Base-by-base conservation (phyloP, 1,284 basidiomycete genomes). In the Farysia itapuensis region DNA sequence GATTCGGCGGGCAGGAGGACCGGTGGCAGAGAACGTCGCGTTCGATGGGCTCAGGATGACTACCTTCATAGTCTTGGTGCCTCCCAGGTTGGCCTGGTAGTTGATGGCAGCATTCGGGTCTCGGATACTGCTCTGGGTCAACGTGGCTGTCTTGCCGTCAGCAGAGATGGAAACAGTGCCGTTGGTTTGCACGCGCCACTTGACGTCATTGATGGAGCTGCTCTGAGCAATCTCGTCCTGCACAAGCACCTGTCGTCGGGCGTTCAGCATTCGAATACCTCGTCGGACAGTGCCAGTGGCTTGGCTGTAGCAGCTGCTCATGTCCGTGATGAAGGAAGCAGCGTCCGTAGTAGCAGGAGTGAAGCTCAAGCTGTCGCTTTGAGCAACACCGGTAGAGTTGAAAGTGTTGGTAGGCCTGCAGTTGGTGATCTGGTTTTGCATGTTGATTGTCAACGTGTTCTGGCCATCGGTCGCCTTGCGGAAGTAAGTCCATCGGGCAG, bases 131-230 rank as follows among this genome's bases (percentile, higher is more conserved):
- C 83, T 79, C 45, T 89, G 82, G 14, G 76, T 78, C 51, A 93
- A 79, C 2, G 84, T 86, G 2, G 85, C 86, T 2, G 85, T 86
- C 26, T 74, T 57, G 39, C 66, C 66, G 40, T 77, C 72, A 4
- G 53, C 8, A 19, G 74, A 74, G 34, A 75, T 38, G 1, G 68
- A 39, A 37, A 79, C 69, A 5, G 85, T 85, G 28, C 85, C 87
- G 72, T 94, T 98, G 53, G 95, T 97, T 78, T 99, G 93, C 81
- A 92, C 89, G 37, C 92, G 85, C 94, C 94, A 97, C 81, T 87
- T 82, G 45, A 93, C 79, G 31, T 50, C 30, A 35, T 43, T 64
- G 47, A 63, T 61, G 12, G 12, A 23, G 41, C 45, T 50, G 14
- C 56, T 54, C 44, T 57, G 52, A 7, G 45, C 58, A 20, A 78